These are phyloP conservation scores for Naganishia onofrii DNA, from an alignment of 768 basidiomycete genomes.

Conservation along the genomic window DNA sequence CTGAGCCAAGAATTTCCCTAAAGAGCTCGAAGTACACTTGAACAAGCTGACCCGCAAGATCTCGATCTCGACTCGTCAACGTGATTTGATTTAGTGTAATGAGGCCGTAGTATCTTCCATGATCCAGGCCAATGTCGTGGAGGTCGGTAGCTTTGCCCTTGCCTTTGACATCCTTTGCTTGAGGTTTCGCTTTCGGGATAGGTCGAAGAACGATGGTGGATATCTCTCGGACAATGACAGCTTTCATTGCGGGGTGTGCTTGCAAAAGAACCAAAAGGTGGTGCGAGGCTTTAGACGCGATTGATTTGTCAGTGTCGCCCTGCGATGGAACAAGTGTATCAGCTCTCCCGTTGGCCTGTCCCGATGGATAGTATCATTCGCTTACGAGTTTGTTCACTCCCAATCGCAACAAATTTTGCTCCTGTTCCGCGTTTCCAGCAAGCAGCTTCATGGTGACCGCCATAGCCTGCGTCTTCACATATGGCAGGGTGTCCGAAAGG, in stretches of 20 bases:
- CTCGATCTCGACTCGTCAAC: conserved; percentile 63
- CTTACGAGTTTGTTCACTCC: conserved; percentile 90
- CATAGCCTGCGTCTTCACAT: conserved; percentile 81
- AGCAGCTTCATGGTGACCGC: conserved; percentile 75
- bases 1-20: conserved; percentile 68
- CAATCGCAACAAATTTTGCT: conserved; percentile 87
- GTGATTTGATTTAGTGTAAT: conserved; percentile 95
- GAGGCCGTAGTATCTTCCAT: conserved; percentile 84
- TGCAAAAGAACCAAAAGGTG: conserved; percentile 86
- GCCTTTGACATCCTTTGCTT: conserved; percentile 33
- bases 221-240: conserved; percentile 81
- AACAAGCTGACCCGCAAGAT: conserved; percentile 73
- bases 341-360: neutral
- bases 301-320: conserved; percentile 83
- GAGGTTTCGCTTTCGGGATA: conserved; percentile 42
- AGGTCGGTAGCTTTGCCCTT: conserved; percentile 46
- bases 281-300: conserved; percentile 86
- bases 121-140: conserved; percentile 51
- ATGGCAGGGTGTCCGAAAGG: conserved; percentile 78
- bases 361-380: conserved; percentile 20
- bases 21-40: conserved; percentile 95
- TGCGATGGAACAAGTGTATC: conserved; percentile 45
- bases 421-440: conserved; percentile 89
- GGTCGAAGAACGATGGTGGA: conserved; percentile 68
- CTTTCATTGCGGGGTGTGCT: conserved; percentile 87